Base-by-base conservation (phyloP, 1,284 basidiomycete species). In the Papiliotrema flavescens region DNA sequence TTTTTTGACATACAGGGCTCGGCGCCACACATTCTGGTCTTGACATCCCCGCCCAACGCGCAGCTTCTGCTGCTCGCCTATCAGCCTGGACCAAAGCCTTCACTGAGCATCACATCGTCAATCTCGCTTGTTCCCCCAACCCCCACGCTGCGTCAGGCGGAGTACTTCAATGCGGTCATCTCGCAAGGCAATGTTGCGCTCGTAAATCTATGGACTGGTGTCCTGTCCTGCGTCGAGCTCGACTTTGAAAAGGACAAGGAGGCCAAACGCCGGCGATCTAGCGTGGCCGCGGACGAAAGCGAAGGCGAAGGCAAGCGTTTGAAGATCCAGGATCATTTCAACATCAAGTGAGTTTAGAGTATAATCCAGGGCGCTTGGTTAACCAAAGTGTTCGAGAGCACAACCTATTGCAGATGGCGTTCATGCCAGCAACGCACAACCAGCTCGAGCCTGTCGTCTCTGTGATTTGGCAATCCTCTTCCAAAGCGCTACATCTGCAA, bases 401-500 rank as follows among this genome's bases (percentile, higher is more conserved):
- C 53, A 90, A 86, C 63, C 76, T 94, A 2, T 78, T 91, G 20
- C 82, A 85, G 15, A 67, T 91, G 20, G 78, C 82, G 1, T 89
- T 92, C 75, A 69, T 90, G 11, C 79, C 84, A 28, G 63, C 54
- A 0, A 39, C 63, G 59, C 17, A 77, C 1, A 45, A 58, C 0
- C 78, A 80, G 1, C 44, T 47, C n/a, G 78, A 80, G 14, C 81
- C 82, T 43, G 75, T 82, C 0, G 69, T 93, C 32, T 84, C 82
- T 2, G 84, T 93, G 52, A 76, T 91, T 6, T 76, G 67, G 59
- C 61, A 74, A 35, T 67, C 72, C 0, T 65, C 76, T 8, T 54
- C 62, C 11, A 65, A 65, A 41, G 63, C 61, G 4, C 82, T 88
- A 57, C 71, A 84, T 15, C 84, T 91, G 63, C 82, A 85, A 64